phyloP scores from a whole-genome alignment of 2,329 filamentous ascomycete genomes.

The Canariomyces notabilis region DNA sequence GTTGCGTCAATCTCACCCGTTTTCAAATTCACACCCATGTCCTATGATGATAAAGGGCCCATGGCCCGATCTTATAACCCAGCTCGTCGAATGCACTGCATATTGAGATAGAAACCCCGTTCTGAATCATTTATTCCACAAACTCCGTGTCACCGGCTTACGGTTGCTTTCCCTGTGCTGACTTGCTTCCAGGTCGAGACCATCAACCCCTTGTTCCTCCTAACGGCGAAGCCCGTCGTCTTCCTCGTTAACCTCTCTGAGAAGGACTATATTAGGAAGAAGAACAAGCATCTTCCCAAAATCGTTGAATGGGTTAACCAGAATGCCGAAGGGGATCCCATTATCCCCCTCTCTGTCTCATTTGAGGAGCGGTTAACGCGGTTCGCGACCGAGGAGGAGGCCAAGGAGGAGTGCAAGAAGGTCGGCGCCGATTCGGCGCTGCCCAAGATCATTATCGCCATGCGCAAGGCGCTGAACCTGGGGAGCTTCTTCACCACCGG shows the following conservation, averaged over 20 bases:
- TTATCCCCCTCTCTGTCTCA: conserved; percentile 87
- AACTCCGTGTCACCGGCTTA: conserved; percentile 14
- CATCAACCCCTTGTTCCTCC: conserved; percentile 93
- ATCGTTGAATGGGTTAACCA: conserved; percentile 94
- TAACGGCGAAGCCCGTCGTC: conserved; percentile 94
- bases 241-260: conserved; percentile 97
- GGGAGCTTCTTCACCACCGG: conserved; percentile 97
- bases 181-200: conserved; percentile 70
- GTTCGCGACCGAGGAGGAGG: conserved; percentile 72
- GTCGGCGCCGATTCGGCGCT: conserved; percentile 82
- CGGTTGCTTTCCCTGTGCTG: conserved; percentile 25
- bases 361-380: conserved; percentile 88
- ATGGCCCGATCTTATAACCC: conserved; percentile 93
- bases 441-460: conserved; percentile 85
- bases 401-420: conserved; percentile 80
- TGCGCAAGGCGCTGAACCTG: conserved; percentile 87
- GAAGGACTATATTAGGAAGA: conserved; percentile 94
- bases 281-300: conserved; percentile 97
- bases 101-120: conserved; percentile 77
- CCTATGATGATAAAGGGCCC: conserved; percentile 98
- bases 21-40: conserved; percentile 29
- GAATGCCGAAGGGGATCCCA: conserved; percentile 78
- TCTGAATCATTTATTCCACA: conserved; percentile 62
- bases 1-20: conserved; percentile 30
- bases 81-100: conserved; percentile 97